Percentiles rank a stretch among this genome's conserved stretches.
Evolutionary conservation across 257 asterid species (phyloP).

Genomic region (Scutellaria baicalensis): DNA sequence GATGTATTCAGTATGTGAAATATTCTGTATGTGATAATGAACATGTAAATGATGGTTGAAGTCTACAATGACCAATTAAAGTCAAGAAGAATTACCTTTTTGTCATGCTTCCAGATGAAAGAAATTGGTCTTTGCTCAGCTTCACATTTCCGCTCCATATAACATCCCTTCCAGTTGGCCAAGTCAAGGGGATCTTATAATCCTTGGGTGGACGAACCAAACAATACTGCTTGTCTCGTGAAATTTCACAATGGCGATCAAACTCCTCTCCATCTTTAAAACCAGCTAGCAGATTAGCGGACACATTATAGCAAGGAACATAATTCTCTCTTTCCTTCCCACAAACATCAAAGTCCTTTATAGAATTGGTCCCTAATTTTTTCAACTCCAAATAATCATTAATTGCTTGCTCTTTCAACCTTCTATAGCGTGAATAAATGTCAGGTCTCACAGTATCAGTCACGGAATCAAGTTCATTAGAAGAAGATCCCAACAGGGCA

Average conservation of each 20-base stretch:
- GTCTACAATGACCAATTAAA: background rate
- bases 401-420: slow-evolving; percentile 63
- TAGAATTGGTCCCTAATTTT: slow-evolving; percentile 41
- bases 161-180: slow-evolving; percentile 95
- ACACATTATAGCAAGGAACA: slow-evolving; percentile 89
- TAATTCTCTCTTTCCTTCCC: slow-evolving; percentile 83
- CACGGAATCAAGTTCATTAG: slow-evolving; percentile 43
- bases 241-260: slow-evolving; percentile 86
- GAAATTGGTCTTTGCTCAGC: slow-evolving; percentile 92
- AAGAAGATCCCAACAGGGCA: slow-evolving; percentile 57
- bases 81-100: slow-evolving; percentile 54
- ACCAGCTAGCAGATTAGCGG: slow-evolving; percentile 69
- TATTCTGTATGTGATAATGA: background rate
- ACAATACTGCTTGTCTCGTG: slow-evolving; percentile 48
- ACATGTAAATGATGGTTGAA: background rate
- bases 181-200: slow-evolving; percentile 81
- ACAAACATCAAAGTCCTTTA: slow-evolving; percentile 63
- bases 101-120: slow-evolving; percentile 98
- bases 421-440: slow-evolving; percentile 50
- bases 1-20: background rate
- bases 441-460: slow-evolving; percentile 46
- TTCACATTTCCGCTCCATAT: slow-evolving; percentile 92
- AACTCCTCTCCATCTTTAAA: slow-evolving; percentile 80
- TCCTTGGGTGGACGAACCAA: slow-evolving; percentile 94
- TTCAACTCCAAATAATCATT: slow-evolving; percentile 67